phyloP scores from a whole-genome alignment of 2,329 filamentous ascomycete species.

The Lithohypha guttulata region DNA sequence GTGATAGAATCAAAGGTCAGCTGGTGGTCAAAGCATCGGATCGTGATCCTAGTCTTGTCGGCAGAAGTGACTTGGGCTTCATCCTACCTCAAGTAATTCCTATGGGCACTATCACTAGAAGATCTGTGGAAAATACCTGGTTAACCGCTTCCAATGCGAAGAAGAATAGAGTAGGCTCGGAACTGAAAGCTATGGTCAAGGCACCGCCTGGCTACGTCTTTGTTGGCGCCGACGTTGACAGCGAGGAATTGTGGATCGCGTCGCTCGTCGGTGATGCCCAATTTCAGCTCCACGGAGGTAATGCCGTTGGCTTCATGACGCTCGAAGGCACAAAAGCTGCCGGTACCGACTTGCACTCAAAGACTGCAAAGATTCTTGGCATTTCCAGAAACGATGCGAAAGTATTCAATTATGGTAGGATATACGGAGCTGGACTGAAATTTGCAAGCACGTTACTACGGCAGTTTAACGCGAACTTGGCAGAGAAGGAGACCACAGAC shows the following conservation, averaged over 20 bases:
- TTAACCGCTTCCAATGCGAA: slow-evolving; percentile 96
- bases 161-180: slow-evolving; percentile 86
- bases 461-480: slow-evolving; percentile 81
- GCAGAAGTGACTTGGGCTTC: slow-evolving; percentile 51
- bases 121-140: slow-evolving; percentile 97
- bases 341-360: slow-evolving; percentile 87
- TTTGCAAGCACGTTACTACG: slow-evolving; percentile 83
- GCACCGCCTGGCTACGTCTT: slow-evolving; percentile 86
- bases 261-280: slow-evolving; percentile 88
- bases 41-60: slow-evolving; percentile 19
- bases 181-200: slow-evolving; percentile 92
- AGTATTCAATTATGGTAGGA: slow-evolving; percentile 96
- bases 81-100: slow-evolving; percentile 94
- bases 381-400: slow-evolving; percentile 95
- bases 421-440: slow-evolving; percentile 92
- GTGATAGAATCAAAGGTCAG: slow-evolving; percentile 87
- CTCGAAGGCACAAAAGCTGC: slow-evolving; percentile 89
- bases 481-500: slow-evolving; percentile 64
- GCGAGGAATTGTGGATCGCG: slow-evolving; percentile 95
- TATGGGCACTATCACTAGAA: slow-evolving; percentile 92
- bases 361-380: slow-evolving; percentile 80
- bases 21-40: slow-evolving; percentile 83
- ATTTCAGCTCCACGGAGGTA: slow-evolving; percentile 89
- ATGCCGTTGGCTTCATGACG: slow-evolving; percentile 98
- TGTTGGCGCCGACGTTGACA: slow-evolving; percentile 94